Evolutionary conservation across 768 basidiomycete species (phyloP).

Genomic region (Chlorophyllum brunneum): DNA sequence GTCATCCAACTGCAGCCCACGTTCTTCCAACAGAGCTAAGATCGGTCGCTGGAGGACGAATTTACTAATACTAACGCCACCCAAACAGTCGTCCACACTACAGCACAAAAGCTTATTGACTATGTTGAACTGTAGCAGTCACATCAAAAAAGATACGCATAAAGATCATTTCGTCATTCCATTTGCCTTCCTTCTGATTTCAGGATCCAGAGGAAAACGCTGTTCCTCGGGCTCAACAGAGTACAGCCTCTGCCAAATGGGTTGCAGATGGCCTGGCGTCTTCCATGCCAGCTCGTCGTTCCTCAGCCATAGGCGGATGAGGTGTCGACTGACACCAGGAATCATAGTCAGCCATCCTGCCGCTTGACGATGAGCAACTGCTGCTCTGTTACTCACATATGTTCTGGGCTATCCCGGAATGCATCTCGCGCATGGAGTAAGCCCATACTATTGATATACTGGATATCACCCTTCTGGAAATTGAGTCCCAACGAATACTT

Average conservation of each 20-base stretch:
- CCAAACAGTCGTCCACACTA: no score
- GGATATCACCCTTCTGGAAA: conserved; percentile 47
- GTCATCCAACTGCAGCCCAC: neutral
- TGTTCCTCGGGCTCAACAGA: conserved; percentile 37
- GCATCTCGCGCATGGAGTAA: conserved; percentile 42
- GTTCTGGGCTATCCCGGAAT: conserved; percentile 36
- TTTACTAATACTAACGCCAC: no score
- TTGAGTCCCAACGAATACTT: conserved; percentile 39
- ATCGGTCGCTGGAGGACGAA: neutral
- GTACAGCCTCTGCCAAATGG: conserved; percentile 36
- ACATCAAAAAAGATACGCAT: neutral
- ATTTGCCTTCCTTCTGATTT: conserved; percentile 34
- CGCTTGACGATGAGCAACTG: neutral
- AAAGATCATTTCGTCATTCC: conserved; percentile 25
- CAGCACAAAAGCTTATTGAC: no score
- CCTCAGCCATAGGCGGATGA: conserved; percentile 42
- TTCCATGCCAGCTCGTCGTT: conserved; percentile 44
- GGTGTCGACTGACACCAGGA: conserved; percentile 31
- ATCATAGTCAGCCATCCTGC: neutral
- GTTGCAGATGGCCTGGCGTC: conserved; percentile 34
- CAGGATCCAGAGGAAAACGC: conserved; percentile 40
- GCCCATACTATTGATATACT: conserved; percentile 44
- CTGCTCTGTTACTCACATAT: conserved; percentile 29
- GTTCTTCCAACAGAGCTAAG: neutral
- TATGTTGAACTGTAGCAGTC: neutral